Conservation (phyloP, 2,329 filamentous ascomycete genomes). For the Stagonosporopsis cucurbitacearum region DNA sequence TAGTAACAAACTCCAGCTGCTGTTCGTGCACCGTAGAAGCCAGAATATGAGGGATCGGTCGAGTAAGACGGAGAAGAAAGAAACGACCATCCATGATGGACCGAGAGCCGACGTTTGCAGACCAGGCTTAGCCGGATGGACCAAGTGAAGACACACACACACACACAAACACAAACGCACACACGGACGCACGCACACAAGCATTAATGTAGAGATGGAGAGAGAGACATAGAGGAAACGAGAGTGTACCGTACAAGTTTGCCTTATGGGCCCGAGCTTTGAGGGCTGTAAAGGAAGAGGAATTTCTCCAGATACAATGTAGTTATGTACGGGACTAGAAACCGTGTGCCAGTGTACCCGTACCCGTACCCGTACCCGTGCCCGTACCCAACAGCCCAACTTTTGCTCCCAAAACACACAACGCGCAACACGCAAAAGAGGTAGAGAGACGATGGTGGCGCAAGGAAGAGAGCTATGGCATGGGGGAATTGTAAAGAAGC, state of each 20-base stretch:
- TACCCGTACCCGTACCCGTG: neutral
- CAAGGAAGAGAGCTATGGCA: neutral
- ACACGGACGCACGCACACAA: neutral
- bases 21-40: neutral
- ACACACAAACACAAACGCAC: neutral
- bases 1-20: neutral
- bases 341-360: constrained; percentile 2
- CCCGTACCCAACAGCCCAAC: constrained; percentile 12
- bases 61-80: neutral
- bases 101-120: neutral
- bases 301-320: neutral
- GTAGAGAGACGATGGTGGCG: neutral
- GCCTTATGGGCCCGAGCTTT: neutral
- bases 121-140: neutral
- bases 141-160: neutral
- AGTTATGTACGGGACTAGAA: constrained; percentile 9
- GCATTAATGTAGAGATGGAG: constrained; percentile 5
- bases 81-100: neutral
- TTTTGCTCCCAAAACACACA: constrained; percentile 21
- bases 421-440: neutral
- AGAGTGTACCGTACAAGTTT: constrained; percentile 32
- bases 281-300: neutral
- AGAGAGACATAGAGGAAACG: no score
- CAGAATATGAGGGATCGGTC: neutral
- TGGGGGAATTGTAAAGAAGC: neutral